Conservation (phyloP, 139 green algal genomes). For the Trebouxia sp. region DNA sequence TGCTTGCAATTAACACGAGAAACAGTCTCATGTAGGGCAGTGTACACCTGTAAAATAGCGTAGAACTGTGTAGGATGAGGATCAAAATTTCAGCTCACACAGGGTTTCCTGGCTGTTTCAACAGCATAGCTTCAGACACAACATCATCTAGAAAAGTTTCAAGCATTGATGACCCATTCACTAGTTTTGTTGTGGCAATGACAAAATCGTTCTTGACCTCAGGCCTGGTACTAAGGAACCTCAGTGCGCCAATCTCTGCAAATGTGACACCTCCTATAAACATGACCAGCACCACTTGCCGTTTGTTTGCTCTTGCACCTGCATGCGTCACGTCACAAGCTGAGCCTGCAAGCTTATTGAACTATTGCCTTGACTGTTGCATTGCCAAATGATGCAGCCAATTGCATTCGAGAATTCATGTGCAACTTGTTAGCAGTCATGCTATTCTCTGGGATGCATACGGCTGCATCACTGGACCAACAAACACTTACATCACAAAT, state of each 20-base stretch:
- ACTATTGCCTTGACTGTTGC: too few species aligned
- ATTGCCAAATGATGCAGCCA: too few species aligned
- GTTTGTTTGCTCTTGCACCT: slow-evolving; percentile 19
- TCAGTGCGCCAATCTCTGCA: slow-evolving; percentile 84
- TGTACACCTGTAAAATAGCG: too few species aligned
- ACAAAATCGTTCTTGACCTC: slow-evolving; percentile 71
- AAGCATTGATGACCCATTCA: slow-evolving; percentile 78
- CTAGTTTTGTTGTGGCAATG: slow-evolving; percentile 78
- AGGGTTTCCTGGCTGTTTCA: neutral
- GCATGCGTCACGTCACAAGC: neutral
- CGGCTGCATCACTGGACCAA: too few species aligned
- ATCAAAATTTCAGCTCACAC: neutral
- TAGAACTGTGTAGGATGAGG: too few species aligned
- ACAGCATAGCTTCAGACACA: slow-evolving; percentile 4
- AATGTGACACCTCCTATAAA: slow-evolving; percentile 91
- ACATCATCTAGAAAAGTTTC: slow-evolving; percentile 29
- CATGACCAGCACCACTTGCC: slow-evolving; percentile 70
- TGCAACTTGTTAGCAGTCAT: too few species aligned
- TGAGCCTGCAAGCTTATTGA: too few species aligned
- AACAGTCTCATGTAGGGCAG: too few species aligned
- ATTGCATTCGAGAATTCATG: too few species aligned
- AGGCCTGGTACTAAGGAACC: slow-evolving; percentile 65
- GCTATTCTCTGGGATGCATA: too few species aligned
- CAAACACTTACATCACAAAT: too few species aligned
- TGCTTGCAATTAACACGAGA: too few species aligned